phyloP scores from a whole-genome alignment of 768 basidiomycete genomes.

The Ramaria rubella region DNA sequence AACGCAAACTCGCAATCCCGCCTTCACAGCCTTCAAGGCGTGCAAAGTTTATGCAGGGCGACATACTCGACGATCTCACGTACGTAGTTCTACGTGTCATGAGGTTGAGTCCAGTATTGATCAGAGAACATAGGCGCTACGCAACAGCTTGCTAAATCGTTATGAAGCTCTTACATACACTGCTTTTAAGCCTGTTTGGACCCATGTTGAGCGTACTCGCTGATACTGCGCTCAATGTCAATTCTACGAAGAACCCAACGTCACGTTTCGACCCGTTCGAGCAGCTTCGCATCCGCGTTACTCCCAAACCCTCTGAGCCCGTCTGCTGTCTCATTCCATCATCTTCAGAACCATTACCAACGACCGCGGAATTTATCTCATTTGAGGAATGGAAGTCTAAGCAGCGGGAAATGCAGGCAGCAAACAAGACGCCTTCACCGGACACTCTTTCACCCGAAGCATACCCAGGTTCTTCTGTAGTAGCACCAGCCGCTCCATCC shows the following conservation, averaged over 20 bases:
- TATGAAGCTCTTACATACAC: no score
- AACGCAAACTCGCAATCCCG: no score
- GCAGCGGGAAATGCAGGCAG: conserved; percentile 36
- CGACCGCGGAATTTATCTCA: conserved; percentile 59
- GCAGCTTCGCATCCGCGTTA: conserved; percentile 41
- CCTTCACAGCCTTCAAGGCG: no score
- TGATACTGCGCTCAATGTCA: not conserved
- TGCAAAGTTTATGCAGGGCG: no score
- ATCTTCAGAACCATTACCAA: conserved; percentile 21
- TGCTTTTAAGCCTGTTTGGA: no score
- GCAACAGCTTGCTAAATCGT: no score
- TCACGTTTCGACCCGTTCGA: conserved; percentile 56
- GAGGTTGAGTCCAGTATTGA: no score
- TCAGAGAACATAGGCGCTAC: no score
- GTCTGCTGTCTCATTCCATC: conserved; percentile 62
- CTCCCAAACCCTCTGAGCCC: conserved; percentile 43
- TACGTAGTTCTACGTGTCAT: no score
- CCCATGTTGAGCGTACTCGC: no score
- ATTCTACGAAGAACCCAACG: conserved; percentile 13
- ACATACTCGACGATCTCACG: no score
- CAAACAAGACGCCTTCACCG: conserved; percentile 25
- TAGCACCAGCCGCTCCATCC: not conserved
- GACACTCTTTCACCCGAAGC: conserved; percentile 1
- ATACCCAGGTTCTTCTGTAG: conserved; percentile 1
- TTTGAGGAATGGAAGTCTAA: conserved; percentile 88